Evolutionary conservation across 371 early-diverging fungal genomes (phyloP), one percentile per base, ranked within the genome.

Genomic region (Blakeslea trispora): DNA sequence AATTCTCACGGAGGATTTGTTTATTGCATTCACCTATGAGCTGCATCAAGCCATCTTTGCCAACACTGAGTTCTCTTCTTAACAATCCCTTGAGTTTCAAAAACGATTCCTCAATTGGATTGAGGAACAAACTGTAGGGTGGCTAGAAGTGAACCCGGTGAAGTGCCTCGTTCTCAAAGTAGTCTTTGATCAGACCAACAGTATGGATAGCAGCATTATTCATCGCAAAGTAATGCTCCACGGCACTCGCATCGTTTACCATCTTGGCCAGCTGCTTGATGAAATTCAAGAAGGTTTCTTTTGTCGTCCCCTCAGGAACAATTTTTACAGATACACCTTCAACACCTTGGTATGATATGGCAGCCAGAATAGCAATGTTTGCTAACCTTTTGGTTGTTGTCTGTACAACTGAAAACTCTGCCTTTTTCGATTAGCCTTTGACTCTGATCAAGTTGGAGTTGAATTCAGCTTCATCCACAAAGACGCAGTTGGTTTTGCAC

Each of bases 121-220:
- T 52, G 17, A 52, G 35, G 17, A 45, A 43, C 1, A 45, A 35
- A 2, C 32, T 34, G 21, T 45, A 53, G 10, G 54, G 32, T 3
- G 57, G 57, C 34, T 44, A n/a, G 24, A 57, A 44, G 21, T 19
- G 22, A 18, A 57, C 24, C 1, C 23, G 23, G 22, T 57, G 46
- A 3, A 10, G 19, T 1, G 43, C 21, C n/a, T n/a, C n/a, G 31
- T 44, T 34, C n/a, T 50, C 39, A 5, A 57, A 19, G 0, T 21
- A 21, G 17, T 44, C 44, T 57, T 23, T 53, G 2, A 57, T 34
- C 9, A 6, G 14, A 8, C 24, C 22, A 15, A 37, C 2, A 42
- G 7, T 57, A 11, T 50, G 57, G 43, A 57, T 44, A 7, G 44
- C 21, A 8, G 49, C 49, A 48, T 55, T 55, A 41, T 47, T 42